These are phyloP conservation scores for Pseudonitzschia multiseries DNA, from an alignment of 108 stramenopile species.

Conservation along the genomic window DNA sequence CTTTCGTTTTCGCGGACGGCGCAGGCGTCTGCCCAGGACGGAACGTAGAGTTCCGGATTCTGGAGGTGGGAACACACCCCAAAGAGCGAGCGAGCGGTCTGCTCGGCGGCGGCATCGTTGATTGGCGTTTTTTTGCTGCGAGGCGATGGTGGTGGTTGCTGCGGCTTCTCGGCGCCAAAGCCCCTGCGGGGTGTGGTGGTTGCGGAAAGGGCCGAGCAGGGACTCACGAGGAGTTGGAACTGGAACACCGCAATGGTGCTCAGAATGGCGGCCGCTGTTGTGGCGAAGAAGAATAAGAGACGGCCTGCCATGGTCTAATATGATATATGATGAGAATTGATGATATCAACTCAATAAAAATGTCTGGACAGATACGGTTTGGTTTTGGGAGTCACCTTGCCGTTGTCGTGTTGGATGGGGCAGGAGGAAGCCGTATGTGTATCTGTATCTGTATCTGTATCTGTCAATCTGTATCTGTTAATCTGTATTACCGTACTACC, in stretches of 20 bases:
- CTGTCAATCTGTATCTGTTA: too few relatives aligned
- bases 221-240: too few relatives aligned
- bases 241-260: too few relatives aligned
- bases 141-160: not conserved
- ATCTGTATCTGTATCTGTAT: too few relatives aligned
- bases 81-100: not conserved
- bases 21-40: conserved; percentile 10
- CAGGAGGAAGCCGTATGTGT: not conserved
- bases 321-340: too few relatives aligned
- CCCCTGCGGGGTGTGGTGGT: not conserved
- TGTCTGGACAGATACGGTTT: not conserved
- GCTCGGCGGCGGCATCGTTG: not conserved
- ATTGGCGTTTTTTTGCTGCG: not conserved
- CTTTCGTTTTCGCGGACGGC: not conserved
- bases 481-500: too few relatives aligned
- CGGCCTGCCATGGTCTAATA: too few relatives aligned
- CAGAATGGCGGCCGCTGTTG: too few relatives aligned
- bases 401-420: not conserved
- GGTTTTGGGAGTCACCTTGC: not conserved
- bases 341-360: too few relatives aligned
- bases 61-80: conserved; percentile 13
- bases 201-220: too few relatives aligned
- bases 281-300: too few relatives aligned
- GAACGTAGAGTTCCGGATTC: conserved; percentile 17
- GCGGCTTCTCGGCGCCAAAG: not conserved